Evolutionary conservation across 352 stramenopile species (phyloP), one percentile per base, ranked within the genome.

Genomic region (Blastocystis sp.): DNA sequence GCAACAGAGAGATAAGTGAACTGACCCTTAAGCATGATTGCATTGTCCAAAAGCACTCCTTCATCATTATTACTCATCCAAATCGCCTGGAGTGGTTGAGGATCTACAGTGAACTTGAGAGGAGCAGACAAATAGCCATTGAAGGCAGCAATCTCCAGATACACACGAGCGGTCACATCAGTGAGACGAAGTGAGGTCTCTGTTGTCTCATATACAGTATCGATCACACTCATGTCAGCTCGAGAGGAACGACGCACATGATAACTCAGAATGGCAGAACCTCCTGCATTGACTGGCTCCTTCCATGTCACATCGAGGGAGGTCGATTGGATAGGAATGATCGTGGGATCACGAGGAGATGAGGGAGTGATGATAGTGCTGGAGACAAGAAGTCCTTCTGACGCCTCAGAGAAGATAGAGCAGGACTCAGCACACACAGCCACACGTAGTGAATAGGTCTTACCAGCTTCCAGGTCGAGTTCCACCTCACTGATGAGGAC

Each of bases 1-100:
- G 17, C 69, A 1, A 35, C 62, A 1, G 33, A n/a, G 17, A 81
- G 69, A 62, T 81, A 64, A n/a, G 58, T 64, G 69, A 81, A 81
- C 27, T 27, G 30, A 24, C 69, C 69, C 0, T 22, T 64, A 1
- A 81, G 15, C 0, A 56, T 37, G 22, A 81, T 30, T 30, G 69
- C 69, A 37, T 11, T 59, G 69, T 81, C 69, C 42, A 51, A 60
- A 4, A 51, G 24, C 37, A 37, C 44, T 11, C 27, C 69, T 44
- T 59, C 69, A 13, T 64, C 69, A 6, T 59, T 3, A 37, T 62
- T 81, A 27, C 24, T 3, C 1, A 11, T 59, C 69, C 69, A 81
- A 24, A 17, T 24, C 7, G 69, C 69, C n/a, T 24, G 44, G 11
- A 81, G 69, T 5, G 69, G 33, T 44, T 40, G 33, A 13, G 44